A percentile compares a stretch with the other conserved stretches of the same genome.
Evolutionary conservation across 106 monocot species (phyloP).

Genomic region (Dendrobium huoshanense): DNA sequence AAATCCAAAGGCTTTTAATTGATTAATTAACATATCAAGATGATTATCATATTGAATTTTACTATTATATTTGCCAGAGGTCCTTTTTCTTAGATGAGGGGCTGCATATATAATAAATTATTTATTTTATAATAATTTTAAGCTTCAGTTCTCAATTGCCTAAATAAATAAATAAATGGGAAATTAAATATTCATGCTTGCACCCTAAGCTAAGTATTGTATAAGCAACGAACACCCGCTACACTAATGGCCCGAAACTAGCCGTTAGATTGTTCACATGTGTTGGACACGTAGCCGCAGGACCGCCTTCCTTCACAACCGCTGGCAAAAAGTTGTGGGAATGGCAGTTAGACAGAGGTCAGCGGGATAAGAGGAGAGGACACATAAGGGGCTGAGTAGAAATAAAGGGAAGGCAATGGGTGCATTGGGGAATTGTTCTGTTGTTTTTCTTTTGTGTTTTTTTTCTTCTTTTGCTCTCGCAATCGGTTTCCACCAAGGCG

Average conservation of each 20-base stretch:
- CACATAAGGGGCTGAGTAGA: not conserved
- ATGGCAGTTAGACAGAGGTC: not conserved
- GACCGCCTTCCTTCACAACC: not conserved
- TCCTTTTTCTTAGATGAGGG: no score
- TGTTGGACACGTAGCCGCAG: not conserved
- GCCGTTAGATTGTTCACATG: not conserved
- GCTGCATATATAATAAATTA: no score
- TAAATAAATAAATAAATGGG: no score
- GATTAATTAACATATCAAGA: no score
- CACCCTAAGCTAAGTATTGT: no score
- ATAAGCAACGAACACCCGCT: no score
- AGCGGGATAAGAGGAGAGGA: not conserved
- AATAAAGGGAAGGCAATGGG: not conserved
- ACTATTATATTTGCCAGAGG: no score
- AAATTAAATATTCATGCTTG: no score
- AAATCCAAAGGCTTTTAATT: no score
- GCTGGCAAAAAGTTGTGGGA: not conserved
- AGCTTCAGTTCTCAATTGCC: no score
- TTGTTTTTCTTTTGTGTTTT: not conserved
- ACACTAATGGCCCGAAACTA: not conserved
- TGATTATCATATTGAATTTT: no score
- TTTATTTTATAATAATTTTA: no score
- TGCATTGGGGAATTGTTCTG: not conserved
- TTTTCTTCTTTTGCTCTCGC: not conserved
- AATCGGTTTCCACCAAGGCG: not conserved